Evolutionary conservation across 495 filamentous ascomycete genomes (phyloP).

Genomic region (Neurospora sp.): DNA sequence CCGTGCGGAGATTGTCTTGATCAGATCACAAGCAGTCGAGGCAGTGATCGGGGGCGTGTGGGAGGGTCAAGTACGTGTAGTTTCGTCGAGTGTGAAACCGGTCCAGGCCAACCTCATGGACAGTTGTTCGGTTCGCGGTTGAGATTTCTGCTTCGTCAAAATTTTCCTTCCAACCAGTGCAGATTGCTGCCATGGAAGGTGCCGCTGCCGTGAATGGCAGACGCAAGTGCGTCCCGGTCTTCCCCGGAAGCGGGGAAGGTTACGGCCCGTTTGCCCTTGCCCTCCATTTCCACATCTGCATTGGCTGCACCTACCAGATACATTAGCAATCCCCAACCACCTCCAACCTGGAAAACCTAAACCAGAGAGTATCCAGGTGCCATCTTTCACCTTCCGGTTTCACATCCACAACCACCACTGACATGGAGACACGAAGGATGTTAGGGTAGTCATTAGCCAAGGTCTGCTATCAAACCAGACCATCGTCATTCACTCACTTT

Average conservation of each 20-base stretch:
- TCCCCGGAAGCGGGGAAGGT: background rate
- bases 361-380: background rate
- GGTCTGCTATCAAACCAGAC: background rate
- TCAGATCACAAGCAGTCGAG: background rate
- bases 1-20: background rate
- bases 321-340: background rate
- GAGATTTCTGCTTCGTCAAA: background rate
- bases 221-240: background rate
- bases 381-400: background rate
- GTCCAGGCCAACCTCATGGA: background rate
- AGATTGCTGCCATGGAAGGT: background rate
- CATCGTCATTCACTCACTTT: background rate
- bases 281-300: background rate
- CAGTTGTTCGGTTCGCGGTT: background rate
- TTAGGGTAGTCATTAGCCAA: background rate
- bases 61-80: background rate
- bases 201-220: background rate
- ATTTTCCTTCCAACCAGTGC: background rate
- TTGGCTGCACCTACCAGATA: background rate
- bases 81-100: background rate
- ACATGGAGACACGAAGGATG: background rate
- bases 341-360: no score
- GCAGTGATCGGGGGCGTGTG: background rate
- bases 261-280: background rate
- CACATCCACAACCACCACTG: background rate